A percentile compares a stretch with the other conserved stretches of the same genome.
Conservation (phyloP, 108 stramenopile species). For the Parietichytrium sp. region DNA sequence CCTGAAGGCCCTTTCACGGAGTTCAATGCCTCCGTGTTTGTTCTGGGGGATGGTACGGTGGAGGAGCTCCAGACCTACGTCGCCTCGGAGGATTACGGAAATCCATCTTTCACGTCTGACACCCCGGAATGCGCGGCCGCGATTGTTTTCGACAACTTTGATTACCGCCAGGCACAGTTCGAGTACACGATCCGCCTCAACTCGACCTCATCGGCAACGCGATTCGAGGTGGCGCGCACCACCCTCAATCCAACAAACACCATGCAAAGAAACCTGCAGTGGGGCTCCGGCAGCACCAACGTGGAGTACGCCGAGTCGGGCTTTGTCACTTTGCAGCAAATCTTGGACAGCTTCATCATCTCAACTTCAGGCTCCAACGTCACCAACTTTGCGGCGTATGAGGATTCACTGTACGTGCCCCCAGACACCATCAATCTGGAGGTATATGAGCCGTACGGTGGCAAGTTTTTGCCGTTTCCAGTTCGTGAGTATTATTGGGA, state of each 20-base stretch:
- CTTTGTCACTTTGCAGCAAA: background rate
- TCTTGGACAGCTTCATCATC: background rate
- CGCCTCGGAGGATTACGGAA: background rate
- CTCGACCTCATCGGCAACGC: background rate
- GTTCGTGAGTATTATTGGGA: background rate
- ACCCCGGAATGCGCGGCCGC: background rate
- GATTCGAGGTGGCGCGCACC: background rate
- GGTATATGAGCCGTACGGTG: background rate
- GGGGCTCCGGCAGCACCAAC: background rate
- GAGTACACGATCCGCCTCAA: conserved; percentile 13
- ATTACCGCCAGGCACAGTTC: background rate
- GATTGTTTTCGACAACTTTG: background rate
- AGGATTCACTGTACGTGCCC: too few relatives aligned
- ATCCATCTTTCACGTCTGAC: background rate
- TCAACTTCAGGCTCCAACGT: too few relatives aligned
- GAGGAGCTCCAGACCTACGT: background rate
- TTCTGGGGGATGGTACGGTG: background rate
- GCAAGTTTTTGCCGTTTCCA: background rate
- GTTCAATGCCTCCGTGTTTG: background rate
- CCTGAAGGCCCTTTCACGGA: background rate
- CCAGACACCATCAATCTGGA: too few relatives aligned
- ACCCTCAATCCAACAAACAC: background rate
- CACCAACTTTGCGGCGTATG: background rate
- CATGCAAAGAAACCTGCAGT: background rate
- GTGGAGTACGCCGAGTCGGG: background rate